Base-by-base conservation (phyloP, 495 filamentous ascomycete genomes). In the Chaetomium tenue region DNA sequence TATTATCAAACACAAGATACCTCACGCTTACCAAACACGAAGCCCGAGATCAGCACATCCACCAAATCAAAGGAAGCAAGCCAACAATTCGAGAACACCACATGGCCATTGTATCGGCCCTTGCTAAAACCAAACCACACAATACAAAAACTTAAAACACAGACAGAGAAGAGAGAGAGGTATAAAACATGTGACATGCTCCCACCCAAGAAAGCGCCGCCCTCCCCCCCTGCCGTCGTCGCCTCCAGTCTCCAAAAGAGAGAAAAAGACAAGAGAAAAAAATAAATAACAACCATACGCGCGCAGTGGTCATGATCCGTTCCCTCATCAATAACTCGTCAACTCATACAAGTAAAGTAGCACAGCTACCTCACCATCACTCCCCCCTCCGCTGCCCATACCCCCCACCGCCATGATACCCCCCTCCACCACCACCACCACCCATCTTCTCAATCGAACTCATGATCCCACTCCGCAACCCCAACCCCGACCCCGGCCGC, bases 361-460 rank as follows among this genome's bases (percentile, higher is more conserved):
- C 33, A 7, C 33, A 37, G 33, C 33, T 11, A 37, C 33, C 33
- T 6, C 9, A 5, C 33, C 33, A 37, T 63, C 48, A 33, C 3
- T 56, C 56, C 40, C 53, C 61, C 42, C 52, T 52, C 37, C 64
- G 40, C 25, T n/a, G 20, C 58, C 66, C 60, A 59, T 69, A 64
- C 28, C 53, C 59, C 15, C 39, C 73, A 64, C 48, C 73, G 54
- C 23, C 76, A 70, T 57, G 33, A 64, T 82, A 79, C n/a, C 46
- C 20, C 18, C n/a, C 46, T 2, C 44, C 44, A 60, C 73, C 78
- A 15, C 86, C 87, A 1, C 44, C 44, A 60, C 73, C 78, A 16
- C 86, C 87, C 87, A 89, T 89, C 73, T 84, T 82, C 76, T 89
- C 88, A 75, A 89, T 88, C 7, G 85, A 87, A 52, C 82, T 84